Percentiles rank a stretch among this genome's conserved stretches.
Conservation (phyloP, 371 early-diverging fungal species). For the Mortierella sp. region DNA sequence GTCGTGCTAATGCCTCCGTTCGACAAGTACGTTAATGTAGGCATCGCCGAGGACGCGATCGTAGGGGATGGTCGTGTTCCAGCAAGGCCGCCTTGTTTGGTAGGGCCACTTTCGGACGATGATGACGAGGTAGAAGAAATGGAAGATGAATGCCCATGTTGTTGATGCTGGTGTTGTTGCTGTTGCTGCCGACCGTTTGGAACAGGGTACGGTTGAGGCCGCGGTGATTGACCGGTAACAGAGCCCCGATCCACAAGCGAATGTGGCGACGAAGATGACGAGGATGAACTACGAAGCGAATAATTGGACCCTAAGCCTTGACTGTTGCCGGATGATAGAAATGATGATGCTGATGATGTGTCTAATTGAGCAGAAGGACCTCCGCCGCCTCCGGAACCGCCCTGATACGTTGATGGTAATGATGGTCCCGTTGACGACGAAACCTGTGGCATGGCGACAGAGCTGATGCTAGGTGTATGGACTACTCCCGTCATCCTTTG, state of each 20-base stretch:
- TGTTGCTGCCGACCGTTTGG: slow-evolving; percentile 16
- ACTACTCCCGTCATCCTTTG: no score
- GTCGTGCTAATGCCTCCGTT: neutral
- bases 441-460: neutral
- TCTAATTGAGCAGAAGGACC: no score
- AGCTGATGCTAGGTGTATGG: neutral
- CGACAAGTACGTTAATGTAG: no score
- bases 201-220: slow-evolving; percentile 17
- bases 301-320: neutral
- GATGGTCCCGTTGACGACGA: neutral
- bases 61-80: slow-evolving; percentile 6
- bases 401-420: neutral
- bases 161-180: slow-evolving; percentile 3
- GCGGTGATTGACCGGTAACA: slow-evolving; percentile 26
- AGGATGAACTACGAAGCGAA: neutral
- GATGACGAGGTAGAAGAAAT: neutral
- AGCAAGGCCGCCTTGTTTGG: neutral
- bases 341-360: neutral
- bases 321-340: neutral
- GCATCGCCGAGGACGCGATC: neutral
- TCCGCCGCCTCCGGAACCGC: no score
- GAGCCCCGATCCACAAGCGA: slow-evolving; percentile 24
- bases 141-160: neutral
- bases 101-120: neutral
- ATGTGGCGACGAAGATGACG: neutral